Evolutionary conservation across 192 early-diverging fungal species (phyloP), one percentile per base, ranked within the genome.

Genomic region (Haplosporangium gracile): DNA sequence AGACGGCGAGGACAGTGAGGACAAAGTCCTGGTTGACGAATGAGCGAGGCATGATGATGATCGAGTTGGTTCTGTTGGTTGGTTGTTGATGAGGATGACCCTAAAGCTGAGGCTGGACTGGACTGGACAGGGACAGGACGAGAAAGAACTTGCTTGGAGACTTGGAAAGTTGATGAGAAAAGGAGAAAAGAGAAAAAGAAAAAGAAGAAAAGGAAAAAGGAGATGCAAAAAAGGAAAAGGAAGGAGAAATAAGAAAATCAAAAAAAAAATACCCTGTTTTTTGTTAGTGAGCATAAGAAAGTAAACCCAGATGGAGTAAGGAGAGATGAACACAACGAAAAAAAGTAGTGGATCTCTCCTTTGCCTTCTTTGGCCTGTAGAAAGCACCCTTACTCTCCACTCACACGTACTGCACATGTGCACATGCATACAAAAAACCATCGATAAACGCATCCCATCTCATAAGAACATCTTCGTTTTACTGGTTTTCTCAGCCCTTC

Each of bases 1-100:
- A 86, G 40, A 86, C 65, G 39, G 84, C 79, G 29, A 86, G 70
- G 68, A 86, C 76, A 29, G 45, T 45, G 36, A 86, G 60, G 76
- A 86, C 43, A 36, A 86, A 80, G 26, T 86, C 84, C 63, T 86
- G 84, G 72, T 86, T 69, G 57, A 81, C 43, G 34, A 86, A 80
- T 47, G 79, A 76, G 70, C 84, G 75, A 73, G 79, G 84, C 84
- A 86, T 86, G 65, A 65, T 76, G 69, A 29, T 42, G 43, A 45
- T 40, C 32, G 34, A 47, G 18, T 18, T 74, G 55, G 7, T 32
- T 18, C 32, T 26, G 60, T 32, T 26, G 29, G 20, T 60, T 10
- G 43, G 43, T 13, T 39, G 42, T n/a, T 60, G 24, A 60, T 39
- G 60, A 65, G 60, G 29, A 32, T 29, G 45, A 70, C 20, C 57